Evolutionary conservation across 2,329 filamentous ascomycete genomes (phyloP).

Genomic region (Ceratocystis colombiana): DNA sequence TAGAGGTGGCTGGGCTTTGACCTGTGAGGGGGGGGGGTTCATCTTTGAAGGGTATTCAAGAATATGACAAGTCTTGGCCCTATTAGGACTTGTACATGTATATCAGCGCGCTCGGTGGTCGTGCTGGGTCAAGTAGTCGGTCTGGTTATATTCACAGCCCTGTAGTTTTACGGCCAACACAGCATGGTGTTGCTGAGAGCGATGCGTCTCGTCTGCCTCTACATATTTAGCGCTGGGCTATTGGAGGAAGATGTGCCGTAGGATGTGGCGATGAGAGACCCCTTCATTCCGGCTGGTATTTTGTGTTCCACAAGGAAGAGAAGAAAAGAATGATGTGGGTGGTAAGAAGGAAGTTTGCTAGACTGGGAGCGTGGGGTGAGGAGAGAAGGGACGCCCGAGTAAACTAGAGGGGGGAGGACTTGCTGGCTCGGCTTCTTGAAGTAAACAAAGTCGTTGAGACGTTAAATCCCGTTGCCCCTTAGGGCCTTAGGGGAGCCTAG

Average conservation of each 20-base stretch:
- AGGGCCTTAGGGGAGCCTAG: background rate
- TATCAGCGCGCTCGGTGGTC: no score
- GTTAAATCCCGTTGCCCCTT: slow-evolving; percentile 3
- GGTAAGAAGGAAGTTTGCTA: no score
- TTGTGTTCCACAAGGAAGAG: slow-evolving; percentile 4
- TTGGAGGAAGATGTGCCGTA: background rate
- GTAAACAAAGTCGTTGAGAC: slow-evolving; percentile 8
- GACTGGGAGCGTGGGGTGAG: background rate
- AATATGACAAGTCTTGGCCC: no score
- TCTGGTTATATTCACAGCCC: no score
- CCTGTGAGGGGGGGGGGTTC: no score
- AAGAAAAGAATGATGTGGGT: background rate
- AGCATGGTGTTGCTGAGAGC: no score
- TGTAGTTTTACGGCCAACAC: no score
- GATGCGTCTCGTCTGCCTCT: background rate
- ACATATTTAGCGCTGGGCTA: background rate
- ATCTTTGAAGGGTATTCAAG: no score
- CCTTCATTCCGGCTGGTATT: background rate
- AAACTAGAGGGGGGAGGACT: background rate
- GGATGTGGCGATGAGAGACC: background rate
- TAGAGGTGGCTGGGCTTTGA: no score
- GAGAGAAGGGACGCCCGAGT: background rate
- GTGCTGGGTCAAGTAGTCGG: no score
- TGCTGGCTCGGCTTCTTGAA: background rate
- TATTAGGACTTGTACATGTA: no score